A percentile compares a stretch with the other conserved stretches of the same genome.
These are phyloP conservation scores for Raffaelea ambrosiae DNA, from an alignment of 2,329 filamentous ascomycete genomes.

Conservation along the genomic window DNA sequence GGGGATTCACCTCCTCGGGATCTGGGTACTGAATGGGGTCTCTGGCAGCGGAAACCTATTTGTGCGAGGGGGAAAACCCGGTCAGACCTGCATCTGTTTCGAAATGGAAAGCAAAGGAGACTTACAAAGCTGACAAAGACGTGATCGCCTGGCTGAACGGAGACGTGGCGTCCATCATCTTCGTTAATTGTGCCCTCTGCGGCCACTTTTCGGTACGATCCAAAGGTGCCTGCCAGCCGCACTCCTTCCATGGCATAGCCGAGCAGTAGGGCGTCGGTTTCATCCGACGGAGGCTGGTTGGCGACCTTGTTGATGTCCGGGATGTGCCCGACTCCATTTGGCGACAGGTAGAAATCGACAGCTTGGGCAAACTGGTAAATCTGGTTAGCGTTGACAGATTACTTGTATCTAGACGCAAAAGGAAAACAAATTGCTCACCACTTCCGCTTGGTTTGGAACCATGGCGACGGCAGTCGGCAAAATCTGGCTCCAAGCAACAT, in stretches of 20 bases:
- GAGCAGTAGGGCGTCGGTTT: constrained; percentile 54
- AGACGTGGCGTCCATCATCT: constrained; percentile 42
- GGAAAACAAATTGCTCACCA: constrained; percentile 24
- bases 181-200: constrained; percentile 35
- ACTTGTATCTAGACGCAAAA: background rate
- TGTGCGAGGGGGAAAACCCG: no score
- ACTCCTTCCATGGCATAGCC: constrained; percentile 66
- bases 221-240: constrained; percentile 56
- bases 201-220: constrained; percentile 49
- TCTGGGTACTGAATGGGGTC: constrained; percentile 53
- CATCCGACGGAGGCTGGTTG: constrained; percentile 40
- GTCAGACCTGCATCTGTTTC: no score
- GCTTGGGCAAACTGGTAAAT: constrained; percentile 69
- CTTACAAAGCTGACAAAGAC: constrained; percentile 59
- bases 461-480: constrained; percentile 58
- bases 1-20: constrained; percentile 51
- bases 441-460: constrained; percentile 62
- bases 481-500: constrained; percentile 64
- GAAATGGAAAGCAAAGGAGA: no score
- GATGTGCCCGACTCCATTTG: constrained; percentile 45
- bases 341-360: constrained; percentile 62
- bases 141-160: constrained; percentile 46
- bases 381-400: no score
- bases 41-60: constrained; percentile 40
- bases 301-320: constrained; percentile 54